A percentile compares a stretch with the other conserved stretches of the same genome.
phyloP scores from a whole-genome alignment of 2,329 filamentous ascomycete species.

The Waltergamsia citrina region DNA sequence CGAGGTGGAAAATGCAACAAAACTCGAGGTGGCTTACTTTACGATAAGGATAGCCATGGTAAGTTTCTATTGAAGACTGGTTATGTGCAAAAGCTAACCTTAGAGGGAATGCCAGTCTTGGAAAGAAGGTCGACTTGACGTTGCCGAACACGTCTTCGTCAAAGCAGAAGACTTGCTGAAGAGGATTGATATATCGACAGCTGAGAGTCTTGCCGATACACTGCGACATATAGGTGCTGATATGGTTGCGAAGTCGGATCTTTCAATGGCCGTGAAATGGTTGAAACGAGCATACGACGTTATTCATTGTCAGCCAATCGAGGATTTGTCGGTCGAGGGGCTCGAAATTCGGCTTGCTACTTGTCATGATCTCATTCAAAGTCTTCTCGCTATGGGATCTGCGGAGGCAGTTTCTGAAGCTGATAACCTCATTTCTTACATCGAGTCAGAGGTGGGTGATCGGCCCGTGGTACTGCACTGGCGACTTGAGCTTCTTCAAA shows the following conservation, averaged over 20 bases:
- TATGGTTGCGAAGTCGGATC: slow-evolving; percentile 41
- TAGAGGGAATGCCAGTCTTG: slow-evolving; percentile 46
- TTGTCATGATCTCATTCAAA: slow-evolving; percentile 52
- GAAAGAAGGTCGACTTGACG: slow-evolving; percentile 61
- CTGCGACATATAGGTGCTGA: slow-evolving; percentile 64
- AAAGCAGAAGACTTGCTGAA: slow-evolving; percentile 37
- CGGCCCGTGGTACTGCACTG: slow-evolving; percentile 58
- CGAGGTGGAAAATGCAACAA: too few relatives aligned
- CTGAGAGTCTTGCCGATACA: slow-evolving; percentile 56
- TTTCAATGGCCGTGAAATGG: slow-evolving; percentile 57
- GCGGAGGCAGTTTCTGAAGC: slow-evolving; percentile 39
- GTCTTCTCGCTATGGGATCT: slow-evolving; percentile 37
- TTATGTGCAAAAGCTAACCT: slow-evolving; percentile 8
- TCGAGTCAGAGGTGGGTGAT: slow-evolving; percentile 55
- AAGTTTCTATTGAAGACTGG: slow-evolving; percentile 14
- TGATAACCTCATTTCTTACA: slow-evolving; percentile 43
- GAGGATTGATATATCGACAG: slow-evolving; percentile 33
- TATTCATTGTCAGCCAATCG: slow-evolving; percentile 44
- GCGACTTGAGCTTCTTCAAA: slow-evolving; percentile 55
- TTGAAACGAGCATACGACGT: slow-evolving; percentile 56
- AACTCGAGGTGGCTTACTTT: slow-evolving; percentile 54
- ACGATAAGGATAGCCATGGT: slow-evolving; percentile 60
- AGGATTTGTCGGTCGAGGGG: slow-evolving; percentile 47
- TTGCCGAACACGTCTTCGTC: slow-evolving; percentile 69
- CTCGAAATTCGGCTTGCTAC: slow-evolving; percentile 57